These are phyloP conservation scores for Rhododendron williamsianum DNA, from an alignment of 148 eudicot species.

Conservation along the genomic window DNA sequence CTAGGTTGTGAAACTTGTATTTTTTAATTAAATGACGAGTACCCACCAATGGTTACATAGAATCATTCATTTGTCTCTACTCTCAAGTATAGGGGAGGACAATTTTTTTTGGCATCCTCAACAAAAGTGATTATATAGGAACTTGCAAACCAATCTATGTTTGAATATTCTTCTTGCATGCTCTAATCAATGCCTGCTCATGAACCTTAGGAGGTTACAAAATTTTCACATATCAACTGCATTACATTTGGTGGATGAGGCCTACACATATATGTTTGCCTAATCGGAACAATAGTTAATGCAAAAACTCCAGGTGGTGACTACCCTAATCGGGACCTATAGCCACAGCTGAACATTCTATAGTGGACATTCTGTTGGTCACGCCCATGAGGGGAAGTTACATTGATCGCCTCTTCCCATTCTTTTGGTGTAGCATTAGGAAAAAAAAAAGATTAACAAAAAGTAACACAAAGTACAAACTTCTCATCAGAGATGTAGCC, in stretches of 20 bases:
- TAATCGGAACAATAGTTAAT: background rate
- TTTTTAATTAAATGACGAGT: background rate
- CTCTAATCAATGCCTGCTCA: background rate
- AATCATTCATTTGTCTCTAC: background rate
- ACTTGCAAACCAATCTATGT: background rate
- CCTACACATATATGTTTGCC: background rate
- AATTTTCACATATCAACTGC: background rate
- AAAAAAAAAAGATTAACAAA: background rate
- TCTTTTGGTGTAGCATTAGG: no score
- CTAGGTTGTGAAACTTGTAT: background rate
- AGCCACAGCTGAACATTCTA: background rate
- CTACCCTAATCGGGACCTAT: no score
- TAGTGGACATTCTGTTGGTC: background rate
- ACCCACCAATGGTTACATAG: background rate
- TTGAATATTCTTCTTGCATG: background rate
- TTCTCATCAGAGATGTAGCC: background rate
- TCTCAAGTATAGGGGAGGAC: background rate
- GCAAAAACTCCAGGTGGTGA: no score
- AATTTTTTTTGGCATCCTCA: background rate
- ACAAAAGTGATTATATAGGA: background rate
- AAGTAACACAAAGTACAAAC: background rate
- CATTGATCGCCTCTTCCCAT: no score
- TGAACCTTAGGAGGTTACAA: background rate
- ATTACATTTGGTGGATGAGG: background rate
- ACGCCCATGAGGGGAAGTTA: no score